Base-by-base conservation (phyloP, 306 rosid species). In the Abrus precatorius region DNA sequence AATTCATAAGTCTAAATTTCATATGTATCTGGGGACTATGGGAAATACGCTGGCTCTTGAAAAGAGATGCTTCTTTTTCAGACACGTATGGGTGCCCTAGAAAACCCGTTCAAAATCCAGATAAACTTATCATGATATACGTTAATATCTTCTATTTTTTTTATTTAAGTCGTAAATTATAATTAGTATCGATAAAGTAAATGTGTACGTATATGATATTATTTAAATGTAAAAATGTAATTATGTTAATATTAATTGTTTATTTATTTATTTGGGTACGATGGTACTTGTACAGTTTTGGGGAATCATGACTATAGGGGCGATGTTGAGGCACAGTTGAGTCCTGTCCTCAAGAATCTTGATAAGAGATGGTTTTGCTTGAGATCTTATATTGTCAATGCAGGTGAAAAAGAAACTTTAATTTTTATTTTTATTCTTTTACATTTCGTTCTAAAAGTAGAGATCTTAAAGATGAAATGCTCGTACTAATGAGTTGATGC, bases 301-400 rank as follows among this genome's bases (percentile, higher is more conserved):
- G 97, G 97, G 1, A 91, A 93, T 83, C 97, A 91, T 74, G 97
- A 91, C 52, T 93, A 90, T 12, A 87, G 97, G 72, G 94, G 97
- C 1, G 50, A 90, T 72, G 91, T 54, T 50, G 91, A 82, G 75
- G 94, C 90, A 32, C 97, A 88, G n/a, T 13, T 92, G 32, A 85
- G 87, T 52, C 92, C 92, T 6, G 55, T 75, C 48, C 89, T 92
- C 32, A 85, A 28, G 32, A 69, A 81, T n/a, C 50, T 80, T 49
- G 96, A 93, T 10, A n/a, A 52, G 20, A 85, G 89, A 83, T 93
- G 96, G 97, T 38, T 89, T 83, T 93, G 96, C 82, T n/a, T 79
- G 59, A 93, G 96, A 86, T 91, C 96, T 55, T 93, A 79, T 71
- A 75, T 88, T n/a, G 84, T 91, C 9, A 43, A 70, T 63, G 67